Base-by-base conservation (phyloP, 257 asterid genomes). In the Leptodermis oblonga region DNA sequence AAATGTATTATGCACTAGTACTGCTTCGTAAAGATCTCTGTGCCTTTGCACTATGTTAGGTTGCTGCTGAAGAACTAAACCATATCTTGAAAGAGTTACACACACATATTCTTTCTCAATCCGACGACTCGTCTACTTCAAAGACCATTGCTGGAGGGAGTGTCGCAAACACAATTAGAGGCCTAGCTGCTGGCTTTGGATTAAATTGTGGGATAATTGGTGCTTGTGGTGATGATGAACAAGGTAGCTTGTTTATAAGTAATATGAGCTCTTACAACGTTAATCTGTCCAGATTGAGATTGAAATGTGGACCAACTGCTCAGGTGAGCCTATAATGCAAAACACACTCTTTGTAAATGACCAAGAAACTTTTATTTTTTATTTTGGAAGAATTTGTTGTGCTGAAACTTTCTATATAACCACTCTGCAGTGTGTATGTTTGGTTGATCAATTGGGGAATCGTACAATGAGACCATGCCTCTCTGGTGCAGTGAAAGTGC, bases 391-490 rank as follows among this genome's bases (percentile, higher is more conserved):
- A 58, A 39, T 67, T 46, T 23, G 26, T 6, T 25, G 45, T 70
- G 69, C 62, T 67, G 46, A 73, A 66, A 58, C 67, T 55, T 34
- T 73, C 9, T 59, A 58, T 9, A 63, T 17, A 63, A n/a, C 58
- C 58, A 59, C 37, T 77, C 54, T 55, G 54, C 88, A 94, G 99
- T 94, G 99, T 76, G 90, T 94, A 79, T 94, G 99, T 88, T 82
- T 94, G 78, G 99, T 94, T 69, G 97, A 94, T 75, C 95, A 91
- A 68, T 48, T 76, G 56, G 99, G 95, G 52, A 94, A 94, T 73
- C 96, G 99, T 49, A 94, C 99, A 62, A 87, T 94, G 99, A 82
- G 99, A 58, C 99, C 99, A 7, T 94, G 97, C 79, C 90, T 94
- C 69, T 82, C 96, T 7, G 81, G 80, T 78, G 88, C 96, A 13